Evolutionary conservation across 192 early-diverging fungal species (phyloP).

Genomic region (Coemansia asiatica): DNA sequence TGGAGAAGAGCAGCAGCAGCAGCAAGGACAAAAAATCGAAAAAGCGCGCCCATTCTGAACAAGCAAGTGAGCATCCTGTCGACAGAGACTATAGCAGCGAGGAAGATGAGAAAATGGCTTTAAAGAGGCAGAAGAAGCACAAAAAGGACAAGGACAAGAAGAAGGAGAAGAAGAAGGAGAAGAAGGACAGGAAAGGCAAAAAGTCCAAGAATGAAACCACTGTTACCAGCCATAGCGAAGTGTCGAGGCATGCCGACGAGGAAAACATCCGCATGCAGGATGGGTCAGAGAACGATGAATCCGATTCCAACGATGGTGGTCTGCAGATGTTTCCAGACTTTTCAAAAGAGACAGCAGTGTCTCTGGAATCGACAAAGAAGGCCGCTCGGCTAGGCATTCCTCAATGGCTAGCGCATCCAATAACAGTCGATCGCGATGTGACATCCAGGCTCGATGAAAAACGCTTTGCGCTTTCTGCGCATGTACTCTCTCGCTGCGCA

Average conservation of each 20-base stretch:
- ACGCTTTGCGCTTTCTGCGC: slow-evolving; percentile 63
- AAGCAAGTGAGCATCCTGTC: not conserved
- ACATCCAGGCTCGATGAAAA: slow-evolving; percentile 55
- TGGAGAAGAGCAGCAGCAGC: slow-evolving; percentile 7
- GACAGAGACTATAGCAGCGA: not conserved
- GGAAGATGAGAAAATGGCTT: not conserved
- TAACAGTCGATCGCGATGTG: slow-evolving; percentile 62
- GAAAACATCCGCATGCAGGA: not conserved
- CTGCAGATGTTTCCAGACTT: slow-evolving; percentile 54
- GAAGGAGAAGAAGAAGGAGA: slow-evolving; percentile 23
- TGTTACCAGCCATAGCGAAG: not conserved
- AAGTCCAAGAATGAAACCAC: not conserved
- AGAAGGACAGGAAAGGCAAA: slow-evolving; percentile 37
- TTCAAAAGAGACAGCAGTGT: slow-evolving; percentile 27
- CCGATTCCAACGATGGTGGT: slow-evolving; percentile 28
- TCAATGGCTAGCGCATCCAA: slow-evolving; percentile 83
- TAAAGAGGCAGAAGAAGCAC: slow-evolving; percentile 1
- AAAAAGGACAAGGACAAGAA: slow-evolving; percentile 23
- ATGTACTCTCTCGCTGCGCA: slow-evolving; percentile 61
- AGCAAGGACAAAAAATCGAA: slow-evolving; percentile 4
- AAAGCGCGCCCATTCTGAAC: not conserved
- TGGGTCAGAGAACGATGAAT: slow-evolving; percentile 8
- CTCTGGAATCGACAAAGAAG: slow-evolving; percentile 22
- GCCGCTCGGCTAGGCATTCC: slow-evolving; percentile 75
- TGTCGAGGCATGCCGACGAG: not conserved